phyloP scores from a whole-genome alignment of 1,139 yeast species.

The Geotrichum restrictum region DNA sequence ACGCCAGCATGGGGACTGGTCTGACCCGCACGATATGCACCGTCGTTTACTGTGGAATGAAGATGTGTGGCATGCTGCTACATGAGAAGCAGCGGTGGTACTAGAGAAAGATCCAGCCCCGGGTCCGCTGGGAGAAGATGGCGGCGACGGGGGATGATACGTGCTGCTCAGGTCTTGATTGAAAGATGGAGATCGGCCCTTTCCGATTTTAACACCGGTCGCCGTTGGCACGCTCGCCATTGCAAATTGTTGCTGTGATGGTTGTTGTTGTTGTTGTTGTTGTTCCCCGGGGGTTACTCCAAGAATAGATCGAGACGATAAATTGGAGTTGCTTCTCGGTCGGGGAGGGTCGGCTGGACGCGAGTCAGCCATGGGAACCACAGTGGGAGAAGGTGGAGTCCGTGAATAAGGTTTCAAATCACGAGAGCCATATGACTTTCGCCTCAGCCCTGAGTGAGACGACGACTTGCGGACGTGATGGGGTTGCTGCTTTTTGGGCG shows the following conservation, averaged over 20 bases:
- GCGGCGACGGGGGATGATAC: conserved; percentile 17
- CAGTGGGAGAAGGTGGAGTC: conserved; percentile 11
- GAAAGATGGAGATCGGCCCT: conserved; percentile 7
- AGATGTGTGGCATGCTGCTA: conserved; percentile 10
- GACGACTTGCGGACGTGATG: conserved; percentile 13
- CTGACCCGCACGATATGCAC: conserved; percentile 88
- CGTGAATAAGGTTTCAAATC: conserved; percentile 11
- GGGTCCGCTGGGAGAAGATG: conserved; percentile 16
- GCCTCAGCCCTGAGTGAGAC: conserved; percentile 6
- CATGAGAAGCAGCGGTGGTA: too few relatives aligned
- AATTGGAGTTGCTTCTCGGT: conserved; percentile 4
- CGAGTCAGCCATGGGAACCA: neutral
- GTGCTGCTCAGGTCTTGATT: conserved; percentile 2
- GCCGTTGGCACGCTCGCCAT: too few relatives aligned
- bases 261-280: neutral
- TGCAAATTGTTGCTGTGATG: too few relatives aligned
- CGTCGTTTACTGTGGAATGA: conserved; percentile 30
- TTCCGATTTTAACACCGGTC: too few relatives aligned
- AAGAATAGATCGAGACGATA: neutral
- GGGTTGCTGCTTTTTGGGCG: conserved; percentile 4
- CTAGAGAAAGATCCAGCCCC: too few relatives aligned
- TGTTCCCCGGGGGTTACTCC: conserved; percentile 1
- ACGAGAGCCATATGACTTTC: conserved; percentile 12
- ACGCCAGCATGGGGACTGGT: conserved; percentile 96
- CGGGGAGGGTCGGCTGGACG: neutral